A percentile compares a stretch with the other conserved stretches of the same genome.
These are phyloP conservation scores for Polymyxa betae DNA, from an alignment of 208 protist species.

Conservation along the genomic window DNA sequence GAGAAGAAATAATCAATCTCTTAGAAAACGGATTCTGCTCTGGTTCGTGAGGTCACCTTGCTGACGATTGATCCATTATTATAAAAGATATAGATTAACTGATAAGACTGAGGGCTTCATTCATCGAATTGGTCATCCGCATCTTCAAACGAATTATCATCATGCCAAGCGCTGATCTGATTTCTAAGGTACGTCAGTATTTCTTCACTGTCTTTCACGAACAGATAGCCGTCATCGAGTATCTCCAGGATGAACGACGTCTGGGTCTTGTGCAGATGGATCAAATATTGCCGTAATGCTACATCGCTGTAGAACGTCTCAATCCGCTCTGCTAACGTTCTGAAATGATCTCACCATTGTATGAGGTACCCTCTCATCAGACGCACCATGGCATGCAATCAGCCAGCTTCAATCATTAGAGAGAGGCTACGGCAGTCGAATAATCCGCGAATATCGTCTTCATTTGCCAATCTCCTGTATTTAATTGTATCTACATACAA, in stretches of 20 bases:
- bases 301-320: slow-evolving; percentile 34
- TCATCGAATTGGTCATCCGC: not conserved
- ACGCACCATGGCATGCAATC: slow-evolving; percentile 36
- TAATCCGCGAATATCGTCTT: too few relatives aligned
- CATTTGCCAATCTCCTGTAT: too few relatives aligned
- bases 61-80: too few relatives aligned
- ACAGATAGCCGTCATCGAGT: not conserved
- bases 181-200: not conserved
- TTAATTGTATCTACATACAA: too few relatives aligned
- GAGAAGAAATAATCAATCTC: slow-evolving; percentile 53
- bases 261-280: not conserved
- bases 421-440: too few relatives aligned
- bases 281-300: not conserved
- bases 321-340: not conserved
- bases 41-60: too few relatives aligned
- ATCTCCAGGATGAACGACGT: slow-evolving; percentile 44
- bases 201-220: slow-evolving; percentile 48
- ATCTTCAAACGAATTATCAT: slow-evolving; percentile 36
- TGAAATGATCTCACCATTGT: not conserved
- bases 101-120: too few relatives aligned
- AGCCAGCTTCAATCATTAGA: too few relatives aligned
- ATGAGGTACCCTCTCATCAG: slow-evolving; percentile 28
- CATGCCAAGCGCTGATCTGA: slow-evolving; percentile 10
- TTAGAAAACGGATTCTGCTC: too few relatives aligned
- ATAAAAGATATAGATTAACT: too few relatives aligned